Evolutionary conservation across 2,329 filamentous ascomycete genomes (phyloP).

Genomic region (Ceratocystis huliohia): DNA sequence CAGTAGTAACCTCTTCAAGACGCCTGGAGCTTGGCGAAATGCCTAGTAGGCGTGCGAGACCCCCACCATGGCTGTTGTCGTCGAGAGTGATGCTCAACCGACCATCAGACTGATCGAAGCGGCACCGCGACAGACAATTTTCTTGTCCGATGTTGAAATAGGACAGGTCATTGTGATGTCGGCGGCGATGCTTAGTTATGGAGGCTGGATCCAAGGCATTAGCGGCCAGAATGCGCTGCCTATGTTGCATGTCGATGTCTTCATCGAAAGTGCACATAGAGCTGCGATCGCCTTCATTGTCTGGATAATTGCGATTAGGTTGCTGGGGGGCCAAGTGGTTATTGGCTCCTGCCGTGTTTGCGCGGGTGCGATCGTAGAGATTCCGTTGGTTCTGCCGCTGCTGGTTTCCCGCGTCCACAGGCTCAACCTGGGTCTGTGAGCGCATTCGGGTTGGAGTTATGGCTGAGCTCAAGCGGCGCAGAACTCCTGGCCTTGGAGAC

Average conservation of each 20-base stretch:
- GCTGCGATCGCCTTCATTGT: not conserved
- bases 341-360: not conserved
- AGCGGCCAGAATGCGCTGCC: not conserved
- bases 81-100: slow-evolving; percentile 60
- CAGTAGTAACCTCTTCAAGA: not conserved
- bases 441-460: not conserved
- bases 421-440: not conserved
- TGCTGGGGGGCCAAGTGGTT: not conserved
- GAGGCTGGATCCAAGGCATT: not conserved
- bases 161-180: not conserved
- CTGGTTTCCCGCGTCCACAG: not conserved
- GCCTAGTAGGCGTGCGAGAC: slow-evolving; percentile 40
- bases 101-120: slow-evolving; percentile 51
- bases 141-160: slow-evolving; percentile 50
- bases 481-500: not conserved
- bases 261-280: not conserved
- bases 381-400: not conserved
- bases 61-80: slow-evolving; percentile 56
- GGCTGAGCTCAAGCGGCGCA: not conserved
- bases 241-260: not conserved
- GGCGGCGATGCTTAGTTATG: not conserved
- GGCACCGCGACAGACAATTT: slow-evolving; percentile 51
- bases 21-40: not conserved
- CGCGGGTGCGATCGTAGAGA: not conserved
- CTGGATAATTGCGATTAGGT: not conserved